Conservation (phyloP, 768 basidiomycete species). For the Paxillus involutus region DNA sequence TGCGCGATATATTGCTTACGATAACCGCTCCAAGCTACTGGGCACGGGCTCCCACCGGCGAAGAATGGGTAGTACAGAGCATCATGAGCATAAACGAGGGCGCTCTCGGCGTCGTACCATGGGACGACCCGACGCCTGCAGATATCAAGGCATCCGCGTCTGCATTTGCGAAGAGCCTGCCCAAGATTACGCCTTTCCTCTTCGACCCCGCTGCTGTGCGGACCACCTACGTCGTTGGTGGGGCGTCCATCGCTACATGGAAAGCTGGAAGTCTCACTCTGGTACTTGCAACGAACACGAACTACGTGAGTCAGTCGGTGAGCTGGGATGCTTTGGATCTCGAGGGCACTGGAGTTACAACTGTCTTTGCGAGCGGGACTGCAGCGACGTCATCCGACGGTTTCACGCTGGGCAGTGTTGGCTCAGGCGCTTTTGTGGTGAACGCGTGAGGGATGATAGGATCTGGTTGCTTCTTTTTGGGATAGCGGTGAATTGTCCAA, state of each 20-base stretch:
- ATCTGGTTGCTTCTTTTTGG: not conserved
- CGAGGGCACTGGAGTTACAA: not conserved
- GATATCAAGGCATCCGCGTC: constrained; percentile 58
- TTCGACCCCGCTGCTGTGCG: constrained; percentile 40
- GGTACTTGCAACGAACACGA: constrained; percentile 52
- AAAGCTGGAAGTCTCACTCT: constrained; percentile 39
- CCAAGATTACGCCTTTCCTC: constrained; percentile 47
- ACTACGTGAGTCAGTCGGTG: constrained; percentile 38
- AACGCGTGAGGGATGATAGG: not conserved
- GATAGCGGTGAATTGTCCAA: not conserved
- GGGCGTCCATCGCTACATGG: constrained; percentile 56
- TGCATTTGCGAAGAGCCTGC: constrained; percentile 43
- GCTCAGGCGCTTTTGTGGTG: constrained; percentile 21
- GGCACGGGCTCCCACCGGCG: constrained; percentile 63
- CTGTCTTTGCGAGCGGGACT: constrained; percentile 17
- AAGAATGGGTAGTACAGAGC: constrained; percentile 66
- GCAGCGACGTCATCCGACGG: not conserved
- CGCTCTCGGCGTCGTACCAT: constrained; percentile 49
- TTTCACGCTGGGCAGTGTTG: constrained; percentile 25
- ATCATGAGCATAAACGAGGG: constrained; percentile 73
- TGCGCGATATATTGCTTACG: not conserved
- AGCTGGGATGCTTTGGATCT: constrained; percentile 31
- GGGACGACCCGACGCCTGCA: constrained; percentile 52
- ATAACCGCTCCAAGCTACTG: constrained; percentile 54
- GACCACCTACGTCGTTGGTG: constrained; percentile 37